phyloP scores from a whole-genome alignment of 148 eudicot genomes.

The Rhododendron ferrugineum region DNA sequence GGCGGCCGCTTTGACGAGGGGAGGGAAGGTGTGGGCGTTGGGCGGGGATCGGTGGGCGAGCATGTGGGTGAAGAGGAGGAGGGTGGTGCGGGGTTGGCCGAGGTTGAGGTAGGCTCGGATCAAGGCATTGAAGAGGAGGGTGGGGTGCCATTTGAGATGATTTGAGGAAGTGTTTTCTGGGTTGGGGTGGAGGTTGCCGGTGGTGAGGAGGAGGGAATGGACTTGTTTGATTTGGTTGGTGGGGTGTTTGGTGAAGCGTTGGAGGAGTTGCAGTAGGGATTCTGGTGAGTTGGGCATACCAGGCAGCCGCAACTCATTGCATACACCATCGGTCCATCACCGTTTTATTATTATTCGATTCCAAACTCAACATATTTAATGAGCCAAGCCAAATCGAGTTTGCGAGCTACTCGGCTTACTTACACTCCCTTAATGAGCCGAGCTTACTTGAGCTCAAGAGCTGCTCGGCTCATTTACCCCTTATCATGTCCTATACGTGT shows the following conservation, averaged over 20 bases:
- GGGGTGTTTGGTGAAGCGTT: conserved; percentile 20
- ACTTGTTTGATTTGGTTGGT: conserved; percentile 31
- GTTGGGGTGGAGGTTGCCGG: conserved; percentile 36
- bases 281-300: conserved; percentile 31
- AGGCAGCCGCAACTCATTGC: background rate
- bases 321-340: too few relatives aligned
- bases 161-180: conserved; percentile 13
- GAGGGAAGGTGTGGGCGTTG: conserved; percentile 49
- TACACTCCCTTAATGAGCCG: too few relatives aligned
- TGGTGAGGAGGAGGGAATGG: conserved; percentile 43
- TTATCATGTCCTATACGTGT: too few relatives aligned
- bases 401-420: too few relatives aligned
- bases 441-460: too few relatives aligned
- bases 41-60: conserved; percentile 35
- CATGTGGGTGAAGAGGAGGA: conserved; percentile 43
- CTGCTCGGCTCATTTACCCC: too few relatives aligned
- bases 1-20: conserved; percentile 39
- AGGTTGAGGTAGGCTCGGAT: conserved; percentile 42
- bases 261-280: conserved; percentile 40
- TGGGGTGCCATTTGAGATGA: conserved; percentile 38
- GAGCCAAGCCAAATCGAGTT: too few relatives aligned
- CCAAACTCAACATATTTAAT: too few relatives aligned
- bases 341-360: too few relatives aligned
- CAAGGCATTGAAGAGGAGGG: conserved; percentile 45
- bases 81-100: conserved; percentile 20